phyloP scores from a whole-genome alignment of 1,139 yeast species.

The Geotrichum aggregatum region DNA sequence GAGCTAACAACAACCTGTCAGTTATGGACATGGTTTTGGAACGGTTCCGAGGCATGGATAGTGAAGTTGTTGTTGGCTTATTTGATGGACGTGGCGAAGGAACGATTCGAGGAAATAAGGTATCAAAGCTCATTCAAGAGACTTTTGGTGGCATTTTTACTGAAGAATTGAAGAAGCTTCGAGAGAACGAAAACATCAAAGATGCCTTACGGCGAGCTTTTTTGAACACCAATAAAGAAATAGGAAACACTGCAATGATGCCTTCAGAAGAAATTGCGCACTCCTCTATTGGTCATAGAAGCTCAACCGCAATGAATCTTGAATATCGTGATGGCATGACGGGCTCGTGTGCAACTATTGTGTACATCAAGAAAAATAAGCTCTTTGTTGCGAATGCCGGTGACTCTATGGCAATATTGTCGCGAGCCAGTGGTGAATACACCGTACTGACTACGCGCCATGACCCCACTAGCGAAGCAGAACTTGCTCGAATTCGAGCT shows the following conservation, averaged over 20 bases:
- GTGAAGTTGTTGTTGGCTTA: conserved; percentile 66
- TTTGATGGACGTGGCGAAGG: conserved; percentile 77
- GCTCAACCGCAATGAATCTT: conserved; percentile 36
- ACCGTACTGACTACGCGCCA: conserved; percentile 70
- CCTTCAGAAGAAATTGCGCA: conserved; percentile 37
- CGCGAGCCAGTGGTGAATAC: conserved; percentile 78
- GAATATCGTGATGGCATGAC: conserved; percentile 60
- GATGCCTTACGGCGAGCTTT: conserved; percentile 80
- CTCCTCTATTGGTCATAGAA: conserved; percentile 35
- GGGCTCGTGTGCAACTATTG: conserved; percentile 83
- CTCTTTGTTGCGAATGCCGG: conserved; percentile 87
- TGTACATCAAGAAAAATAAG: conserved; percentile 67
- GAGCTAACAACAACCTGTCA: conserved; percentile 61
- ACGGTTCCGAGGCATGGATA: conserved; percentile 78
- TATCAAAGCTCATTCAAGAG: conserved; percentile 74
- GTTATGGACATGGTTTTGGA: conserved; percentile 84
- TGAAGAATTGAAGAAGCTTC: conserved; percentile 55
- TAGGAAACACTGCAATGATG: conserved; percentile 48
- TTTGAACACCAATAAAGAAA: conserved; percentile 72
- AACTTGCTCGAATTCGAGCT: conserved; percentile 81
- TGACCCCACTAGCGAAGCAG: conserved; percentile 74
- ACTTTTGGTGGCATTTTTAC: conserved; percentile 60
- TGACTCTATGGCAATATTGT: conserved; percentile 77
- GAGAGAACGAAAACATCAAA: conserved; percentile 44
- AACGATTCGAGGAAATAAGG: conserved; percentile 46